Evolutionary conservation across 352 stramenopile genomes (phyloP).

Genomic region (Phytopythium montanum): DNA sequence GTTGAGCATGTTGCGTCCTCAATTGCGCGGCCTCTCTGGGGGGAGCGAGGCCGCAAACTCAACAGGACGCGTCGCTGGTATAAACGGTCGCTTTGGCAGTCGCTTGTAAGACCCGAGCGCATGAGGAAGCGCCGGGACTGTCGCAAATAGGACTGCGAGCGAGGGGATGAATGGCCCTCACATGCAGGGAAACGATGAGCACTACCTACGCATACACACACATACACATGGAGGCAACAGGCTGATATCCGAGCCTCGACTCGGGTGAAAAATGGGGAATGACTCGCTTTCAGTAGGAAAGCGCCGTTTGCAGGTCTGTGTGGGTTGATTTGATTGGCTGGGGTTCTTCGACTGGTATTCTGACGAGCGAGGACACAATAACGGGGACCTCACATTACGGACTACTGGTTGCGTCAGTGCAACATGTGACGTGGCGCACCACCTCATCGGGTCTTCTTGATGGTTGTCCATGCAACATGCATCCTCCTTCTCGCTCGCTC

Average conservation of each 20-base stretch:
- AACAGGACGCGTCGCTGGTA: constrained; percentile 79
- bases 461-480: background rate
- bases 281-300: background rate
- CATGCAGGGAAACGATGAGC: background rate
- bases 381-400: too few relatives aligned
- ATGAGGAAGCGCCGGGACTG: constrained; percentile 58
- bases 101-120: constrained; percentile 81
- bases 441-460: background rate
- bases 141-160: constrained; percentile 86
- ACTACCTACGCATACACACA: background rate
- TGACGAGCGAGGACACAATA: too few relatives aligned
- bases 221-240: background rate
- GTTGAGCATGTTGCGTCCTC: constrained; percentile 59
- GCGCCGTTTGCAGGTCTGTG: too few relatives aligned
- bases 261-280: background rate
- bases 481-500: background rate
- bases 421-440: too few relatives aligned
- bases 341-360: too few relatives aligned
- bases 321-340: constrained; percentile 4
- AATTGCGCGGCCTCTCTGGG: constrained; percentile 73
- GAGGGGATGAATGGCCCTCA: too few relatives aligned
- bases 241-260: background rate
- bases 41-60: constrained; percentile 75
- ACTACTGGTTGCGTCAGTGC: too few relatives aligned
- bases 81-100: constrained; percentile 85